Percentiles rank a stretch among this genome's conserved stretches.
These are phyloP conservation scores for Neolecta irregularis DNA, from an alignment of 1,139 yeast species.

Conservation along the genomic window DNA sequence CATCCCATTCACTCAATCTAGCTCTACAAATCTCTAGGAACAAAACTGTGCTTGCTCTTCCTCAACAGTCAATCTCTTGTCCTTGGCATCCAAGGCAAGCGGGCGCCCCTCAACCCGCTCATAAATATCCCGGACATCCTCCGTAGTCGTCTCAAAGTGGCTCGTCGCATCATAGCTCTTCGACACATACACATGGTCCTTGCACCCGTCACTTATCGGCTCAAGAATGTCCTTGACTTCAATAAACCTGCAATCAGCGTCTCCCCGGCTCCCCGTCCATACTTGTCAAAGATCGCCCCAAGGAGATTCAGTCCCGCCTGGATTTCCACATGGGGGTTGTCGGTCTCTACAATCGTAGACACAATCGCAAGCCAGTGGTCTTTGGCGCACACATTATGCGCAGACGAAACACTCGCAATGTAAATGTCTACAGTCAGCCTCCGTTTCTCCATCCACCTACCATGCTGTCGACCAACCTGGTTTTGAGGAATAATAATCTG, in stretches of 20 bases:
- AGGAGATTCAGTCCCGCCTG: slow-evolving; percentile 88
- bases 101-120: slow-evolving; percentile 83
- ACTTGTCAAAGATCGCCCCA: slow-evolving; percentile 60
- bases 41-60: too few relatives aligned
- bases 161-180: slow-evolving; percentile 88
- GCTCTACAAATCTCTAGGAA: too few relatives aligned
- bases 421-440: slow-evolving; percentile 38
- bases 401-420: slow-evolving; percentile 76
- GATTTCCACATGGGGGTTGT: slow-evolving; percentile 78
- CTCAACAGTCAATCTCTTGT: slow-evolving; percentile 50
- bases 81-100: slow-evolving; percentile 76
- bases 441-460: background rate
- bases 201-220: slow-evolving; percentile 69
- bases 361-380: slow-evolving; percentile 87
- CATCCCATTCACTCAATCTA: too few relatives aligned
- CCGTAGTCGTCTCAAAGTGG: slow-evolving; percentile 91
- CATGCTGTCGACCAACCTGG: slow-evolving; percentile 85
- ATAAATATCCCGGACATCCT: slow-evolving; percentile 88
- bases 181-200: slow-evolving; percentile 66
- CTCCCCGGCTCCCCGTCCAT: background rate
- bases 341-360: slow-evolving; percentile 89
- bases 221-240: slow-evolving; percentile 86
- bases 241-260: slow-evolving; percentile 36
- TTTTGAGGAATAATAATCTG: slow-evolving; percentile 94
- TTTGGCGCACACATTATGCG: slow-evolving; percentile 81